Conservation (phyloP, 306 rosid genomes). For the cucumber (Cucumis sativus) region DNA sequence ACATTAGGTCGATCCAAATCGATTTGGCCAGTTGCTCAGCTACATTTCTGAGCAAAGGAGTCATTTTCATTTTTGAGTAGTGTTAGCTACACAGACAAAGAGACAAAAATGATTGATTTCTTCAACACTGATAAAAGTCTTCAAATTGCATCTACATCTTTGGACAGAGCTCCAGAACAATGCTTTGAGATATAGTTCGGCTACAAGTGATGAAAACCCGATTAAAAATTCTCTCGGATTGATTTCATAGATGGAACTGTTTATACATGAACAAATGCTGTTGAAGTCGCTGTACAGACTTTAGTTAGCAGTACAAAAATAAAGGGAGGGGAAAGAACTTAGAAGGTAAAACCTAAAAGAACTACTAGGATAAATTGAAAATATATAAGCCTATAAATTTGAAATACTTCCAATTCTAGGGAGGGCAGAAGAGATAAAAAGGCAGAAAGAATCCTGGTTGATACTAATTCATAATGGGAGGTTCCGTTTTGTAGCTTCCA, state of each 20-base stretch:
- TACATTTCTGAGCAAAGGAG: too few relatives aligned
- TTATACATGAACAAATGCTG: slow-evolving; percentile 9
- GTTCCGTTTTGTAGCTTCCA: slow-evolving; percentile 92
- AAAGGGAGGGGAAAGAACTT: background rate
- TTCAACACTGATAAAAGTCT: background rate
- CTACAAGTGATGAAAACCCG: background rate
- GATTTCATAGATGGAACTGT: slow-evolving; percentile 1
- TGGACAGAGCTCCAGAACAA: background rate
- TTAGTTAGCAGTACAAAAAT: slow-evolving; percentile 6
- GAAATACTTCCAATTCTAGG: background rate
- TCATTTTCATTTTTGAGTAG: too few relatives aligned
- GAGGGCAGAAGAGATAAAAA: background rate
- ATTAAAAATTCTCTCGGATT: slow-evolving; percentile 4
- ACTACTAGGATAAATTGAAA: background rate
- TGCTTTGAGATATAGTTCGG: background rate
- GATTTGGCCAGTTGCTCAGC: too few relatives aligned
- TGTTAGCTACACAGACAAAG: too few relatives aligned
- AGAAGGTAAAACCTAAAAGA: slow-evolving; percentile 2
- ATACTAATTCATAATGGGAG: slow-evolving; percentile 36
- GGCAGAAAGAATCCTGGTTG: background rate
- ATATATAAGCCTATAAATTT: slow-evolving; percentile 9
- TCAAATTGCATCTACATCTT: background rate
- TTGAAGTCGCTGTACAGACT: slow-evolving; percentile 7
- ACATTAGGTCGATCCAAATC: too few relatives aligned
- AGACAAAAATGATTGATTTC: background rate